phyloP scores from a whole-genome alignment of 2,329 filamentous ascomycete species.

The Sporothrix phasma region DNA sequence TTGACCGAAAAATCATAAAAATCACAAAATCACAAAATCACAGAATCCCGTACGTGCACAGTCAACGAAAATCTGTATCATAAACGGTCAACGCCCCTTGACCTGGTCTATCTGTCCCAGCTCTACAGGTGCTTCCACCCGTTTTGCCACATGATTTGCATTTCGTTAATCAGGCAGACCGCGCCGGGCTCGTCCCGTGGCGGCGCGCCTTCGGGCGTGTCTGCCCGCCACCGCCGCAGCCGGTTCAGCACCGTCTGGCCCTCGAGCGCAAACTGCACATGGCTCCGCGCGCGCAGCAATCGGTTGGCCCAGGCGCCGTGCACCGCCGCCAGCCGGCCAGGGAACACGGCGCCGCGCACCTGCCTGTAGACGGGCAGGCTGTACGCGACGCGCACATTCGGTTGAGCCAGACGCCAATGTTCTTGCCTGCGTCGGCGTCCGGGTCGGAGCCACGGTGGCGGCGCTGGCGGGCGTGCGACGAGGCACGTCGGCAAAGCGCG shows the following conservation, averaged over 20 bases:
- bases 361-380: constrained; percentile 41
- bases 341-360: constrained; percentile 37
- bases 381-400: constrained; percentile 59
- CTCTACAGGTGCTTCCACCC: constrained; percentile 46
- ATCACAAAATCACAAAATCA: too few relatives aligned
- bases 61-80: background rate
- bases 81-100: background rate
- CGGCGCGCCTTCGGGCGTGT: constrained; percentile 25
- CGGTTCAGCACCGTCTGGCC: constrained; percentile 31
- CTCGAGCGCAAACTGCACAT: constrained; percentile 31
- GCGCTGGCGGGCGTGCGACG: background rate
- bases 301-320: constrained; percentile 51
- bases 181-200: constrained; percentile 33
- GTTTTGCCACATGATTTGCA: constrained; percentile 48
- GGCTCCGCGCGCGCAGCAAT: constrained; percentile 35
- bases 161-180: constrained; percentile 48
- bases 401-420: constrained; percentile 57
- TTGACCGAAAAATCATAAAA: too few relatives aligned
- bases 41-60: background rate
- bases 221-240: constrained; percentile 32
- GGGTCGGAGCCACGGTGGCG: background rate
- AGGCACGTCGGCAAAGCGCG: constrained; percentile 18
- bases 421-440: constrained; percentile 13
- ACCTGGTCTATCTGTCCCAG: too few relatives aligned
- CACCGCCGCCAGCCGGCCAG: constrained; percentile 38